Base-by-base conservation (phyloP, 257 asterid species). In the Eucommia ulmoides region DNA sequence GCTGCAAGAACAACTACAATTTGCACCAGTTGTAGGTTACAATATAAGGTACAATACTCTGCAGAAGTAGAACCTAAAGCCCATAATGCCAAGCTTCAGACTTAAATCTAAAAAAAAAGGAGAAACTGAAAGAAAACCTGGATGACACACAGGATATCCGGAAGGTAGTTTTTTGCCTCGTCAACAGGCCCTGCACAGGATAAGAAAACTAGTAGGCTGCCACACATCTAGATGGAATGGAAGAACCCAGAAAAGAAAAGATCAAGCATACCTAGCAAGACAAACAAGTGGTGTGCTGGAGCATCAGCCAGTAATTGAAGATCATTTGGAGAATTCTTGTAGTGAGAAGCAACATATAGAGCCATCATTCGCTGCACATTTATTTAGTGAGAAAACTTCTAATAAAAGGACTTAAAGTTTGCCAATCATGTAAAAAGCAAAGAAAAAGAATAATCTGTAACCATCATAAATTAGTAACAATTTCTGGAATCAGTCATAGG, bases 281-380 rank as follows among this genome's bases (percentile, higher is more conserved):
- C 98, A 81, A 89, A 89, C 79, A 89, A 77, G 71, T 83, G 96
- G 78, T 89, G 96, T 22, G 96, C 96, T 2, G 98, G 98, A 69
- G 96, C 96, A 83, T 89, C 98, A 41, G 98, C 96, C 88, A 89
- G 82, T 69, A 89, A 62, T 65, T 82, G 98, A 64, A 89, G 61
- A 76, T 85, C 96, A 70, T 86, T 80, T 45, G 98, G 98, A 57
- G 94, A 78, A 62, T 85, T 85, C 68, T 85, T 89, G 76, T 82
- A 89, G 75, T 89, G 98, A 62, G 98, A 89, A 45, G 96, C 94
- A 75, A 89, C 94, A 69, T 75, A 83, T 16, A 89, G 82, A 58
- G 96, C 92, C 98, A 89, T 89, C 96, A 89, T 89, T 65, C 96
- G 74, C 94, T 89, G 80, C 63, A 63, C 19, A 74, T 54, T 58